Base-by-base conservation (phyloP, 2,329 filamentous ascomycete species). In the Aspergillus proliferans region DNA sequence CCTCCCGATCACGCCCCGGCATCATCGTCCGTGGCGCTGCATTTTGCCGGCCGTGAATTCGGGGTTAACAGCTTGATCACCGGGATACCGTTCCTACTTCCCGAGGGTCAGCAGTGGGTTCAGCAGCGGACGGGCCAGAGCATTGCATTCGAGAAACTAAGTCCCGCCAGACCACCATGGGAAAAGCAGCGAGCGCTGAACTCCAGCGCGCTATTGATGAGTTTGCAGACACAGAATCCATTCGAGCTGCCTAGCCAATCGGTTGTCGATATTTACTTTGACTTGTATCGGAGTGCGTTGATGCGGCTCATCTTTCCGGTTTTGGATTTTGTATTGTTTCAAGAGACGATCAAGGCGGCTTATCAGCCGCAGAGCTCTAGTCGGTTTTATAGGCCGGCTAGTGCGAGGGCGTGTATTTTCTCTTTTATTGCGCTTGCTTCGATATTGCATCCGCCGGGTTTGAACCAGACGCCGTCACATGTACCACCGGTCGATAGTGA, bases 21-120 rank as follows among this genome's bases (percentile, higher is more conserved):
- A 8, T 55, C 62, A 15, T 62, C 60, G 4, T 61, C 60, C 47
- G 68, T 71, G 8, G 69, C 70, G 15, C 63, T 78, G 3, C 72
- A 77, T 57, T 77, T 77, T 52, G 73, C 73, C 3, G 76, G 76
- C 0, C 66, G 70, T 43, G 68, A 75, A 48, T 60, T 79, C 8
- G 76, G 76, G 8, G 67, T 68, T 10, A 71, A 77, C 28, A 77
- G 71, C 55, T 63, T 71, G 6, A 67, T 72, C 43, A 76, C 72
- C 12, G 76, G 77, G 6, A 70, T 79, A 1, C 77, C 77, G 0
- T 71, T 77, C 38, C 68, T 80, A 38, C 75, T 77, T 0, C 59
- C 65, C 0, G 67, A 74, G 12, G 76, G 77, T 5, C 70, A 70
- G 46, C 58, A 73, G 54, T 79, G 76, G 75, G 73, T 80, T 30